These are phyloP conservation scores for Magnaporthiopsis rhizophila DNA, from an alignment of 2,329 filamentous ascomycete genomes.

Conservation along the genomic window DNA sequence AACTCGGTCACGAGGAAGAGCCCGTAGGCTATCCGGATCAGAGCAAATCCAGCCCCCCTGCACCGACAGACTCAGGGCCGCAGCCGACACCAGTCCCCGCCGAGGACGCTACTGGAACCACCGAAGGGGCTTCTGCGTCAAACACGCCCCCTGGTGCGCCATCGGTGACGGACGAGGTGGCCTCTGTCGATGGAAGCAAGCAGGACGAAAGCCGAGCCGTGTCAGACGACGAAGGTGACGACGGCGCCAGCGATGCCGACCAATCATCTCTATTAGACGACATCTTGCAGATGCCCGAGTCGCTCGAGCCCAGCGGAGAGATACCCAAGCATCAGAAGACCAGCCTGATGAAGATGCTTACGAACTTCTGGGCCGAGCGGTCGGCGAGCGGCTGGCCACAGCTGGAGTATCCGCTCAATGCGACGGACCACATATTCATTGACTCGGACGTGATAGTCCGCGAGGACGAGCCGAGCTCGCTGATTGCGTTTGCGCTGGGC, in stretches of 20 bases:
- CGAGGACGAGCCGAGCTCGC: slow-evolving; percentile 92
- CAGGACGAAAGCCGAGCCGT: slow-evolving; percentile 50
- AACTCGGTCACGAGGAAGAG: slow-evolving; percentile 63
- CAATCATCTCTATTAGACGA: slow-evolving; percentile 54
- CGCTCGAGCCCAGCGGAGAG: slow-evolving; percentile 52
- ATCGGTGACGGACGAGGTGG: background rate
- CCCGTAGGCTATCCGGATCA: slow-evolving; percentile 27
- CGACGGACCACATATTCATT: slow-evolving; percentile 89
- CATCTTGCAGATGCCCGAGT: slow-evolving; percentile 45
- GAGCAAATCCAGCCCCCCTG: slow-evolving; percentile 10
- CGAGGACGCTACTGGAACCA: background rate
- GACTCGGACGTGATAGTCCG: slow-evolving; percentile 96
- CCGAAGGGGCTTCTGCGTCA: background rate
- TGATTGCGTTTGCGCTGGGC: slow-evolving; percentile 87
- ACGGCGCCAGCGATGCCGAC: slow-evolving; percentile 67
- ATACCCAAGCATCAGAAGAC: slow-evolving; percentile 80
- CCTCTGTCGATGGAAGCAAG: slow-evolving; percentile 19
- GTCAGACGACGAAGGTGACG: slow-evolving; percentile 65
- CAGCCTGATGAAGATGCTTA: slow-evolving; percentile 89
- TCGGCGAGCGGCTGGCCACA: slow-evolving; percentile 91
- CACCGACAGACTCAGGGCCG: background rate
- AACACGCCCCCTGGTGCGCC: background rate
- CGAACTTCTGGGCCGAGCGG: slow-evolving; percentile 96
- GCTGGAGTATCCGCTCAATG: slow-evolving; percentile 82
- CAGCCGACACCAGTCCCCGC: background rate